Base-by-base conservation (phyloP, 345 rosid genomes). In the Hibiscus tridactylites region DNA sequence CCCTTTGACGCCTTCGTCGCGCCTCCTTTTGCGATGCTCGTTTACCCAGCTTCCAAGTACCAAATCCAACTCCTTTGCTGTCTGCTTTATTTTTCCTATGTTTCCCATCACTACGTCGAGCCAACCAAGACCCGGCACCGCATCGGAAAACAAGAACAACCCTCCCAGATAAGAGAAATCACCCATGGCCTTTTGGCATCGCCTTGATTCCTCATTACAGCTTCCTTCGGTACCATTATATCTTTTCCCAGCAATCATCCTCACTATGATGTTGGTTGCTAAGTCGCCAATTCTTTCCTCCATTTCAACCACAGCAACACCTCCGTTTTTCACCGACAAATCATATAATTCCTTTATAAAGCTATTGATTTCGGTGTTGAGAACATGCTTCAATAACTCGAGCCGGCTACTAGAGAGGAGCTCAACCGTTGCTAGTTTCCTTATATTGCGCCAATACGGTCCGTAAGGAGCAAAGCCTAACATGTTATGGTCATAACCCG, bases 381-480 rank as follows among this genome's bases (percentile, higher is more conserved):
- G 82, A 13, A 86, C 84, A 56, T 85, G 78, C 75, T 74, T 84
- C 37, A 89, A 76, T 77, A 81, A 71, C 70, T 88, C 87, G 8
- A 88, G 84, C 59, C 87, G 65, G 0, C 80, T 80, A 76, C 76
- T 82, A 21, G 91, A 79, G 16, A 91, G 90, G 56, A 91, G 86
- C 73, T 91, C 88, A 6, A 76, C 52, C 44, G 75, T 81, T 12
- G 83, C 84, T 8, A 88, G 78, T 77, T 89, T 91, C 26, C 88
- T 81, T 82, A 85, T 79, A 65, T 80, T 80, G 5, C 90, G 89
- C 93, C 93, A 86, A 59, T 77, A 85, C 1, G 85, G 77, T 72
- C 85, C 83, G 6, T 86, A 84, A 31, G 91, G 92, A 15, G 85
- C 88, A 61, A 85, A 86, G 24, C 91, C 94, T 12, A 91, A 72